Conservation (phyloP, 495 filamentous ascomycete genomes). For the Aspergillus wentii region DNA sequence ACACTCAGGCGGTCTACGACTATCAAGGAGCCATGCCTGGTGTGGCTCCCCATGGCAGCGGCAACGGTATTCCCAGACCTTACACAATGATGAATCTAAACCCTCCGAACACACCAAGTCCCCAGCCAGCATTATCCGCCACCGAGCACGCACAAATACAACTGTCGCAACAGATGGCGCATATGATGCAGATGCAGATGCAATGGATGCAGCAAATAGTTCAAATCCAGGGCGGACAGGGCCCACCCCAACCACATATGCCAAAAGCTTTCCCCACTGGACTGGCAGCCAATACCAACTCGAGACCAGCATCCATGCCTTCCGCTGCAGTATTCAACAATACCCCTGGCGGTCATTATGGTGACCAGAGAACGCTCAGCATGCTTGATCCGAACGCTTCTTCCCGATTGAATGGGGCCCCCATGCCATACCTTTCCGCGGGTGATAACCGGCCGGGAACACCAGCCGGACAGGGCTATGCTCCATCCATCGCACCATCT, state of each 20-base stretch:
- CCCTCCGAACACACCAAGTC: constrained; percentile 27
- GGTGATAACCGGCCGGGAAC: constrained; percentile 25
- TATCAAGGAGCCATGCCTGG: constrained; percentile 28
- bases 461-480: constrained; percentile 45
- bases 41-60: constrained; percentile 19
- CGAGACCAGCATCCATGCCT: constrained; percentile 44
- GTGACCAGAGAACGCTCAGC: constrained; percentile 63
- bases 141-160: constrained; percentile 76
- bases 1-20: constrained; percentile 47
- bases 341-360: constrained; percentile 13
- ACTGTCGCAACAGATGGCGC: constrained; percentile 81
- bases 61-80: constrained; percentile 37
- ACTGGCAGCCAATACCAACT: constrained; percentile 11
- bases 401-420: constrained; percentile 42
- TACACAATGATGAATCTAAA: constrained; percentile 46
- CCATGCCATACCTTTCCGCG: constrained; percentile 25
- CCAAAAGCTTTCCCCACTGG: constrained; percentile 9
- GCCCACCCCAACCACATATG: constrained; percentile 17
- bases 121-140: constrained; percentile 32
- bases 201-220: constrained; percentile 74
- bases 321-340: constrained; percentile 16
- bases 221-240: constrained; percentile 57
- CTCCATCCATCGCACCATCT: constrained; percentile 80
- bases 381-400: constrained; percentile 72
- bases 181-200: constrained; percentile 94